Percentiles rank a stretch among this genome's conserved stretches.
These are phyloP conservation scores for Chrysoporthe puriensis DNA, from an alignment of 2,329 filamentous ascomycete genomes.

Conservation along the genomic window DNA sequence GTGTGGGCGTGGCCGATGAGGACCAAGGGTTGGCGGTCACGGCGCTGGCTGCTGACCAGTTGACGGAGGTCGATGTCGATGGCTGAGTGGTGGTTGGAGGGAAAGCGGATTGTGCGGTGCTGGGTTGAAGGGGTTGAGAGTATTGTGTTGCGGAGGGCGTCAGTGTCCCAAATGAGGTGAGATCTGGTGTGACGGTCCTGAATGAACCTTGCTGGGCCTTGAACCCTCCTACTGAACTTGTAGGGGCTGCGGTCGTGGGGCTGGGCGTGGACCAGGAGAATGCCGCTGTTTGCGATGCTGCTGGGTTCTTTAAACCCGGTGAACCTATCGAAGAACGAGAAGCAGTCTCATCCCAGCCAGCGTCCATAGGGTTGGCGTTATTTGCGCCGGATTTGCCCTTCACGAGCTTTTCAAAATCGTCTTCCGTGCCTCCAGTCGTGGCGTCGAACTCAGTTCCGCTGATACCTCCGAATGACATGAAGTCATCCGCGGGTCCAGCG, in stretches of 20 bases:
- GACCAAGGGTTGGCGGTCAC: slow-evolving; percentile 54
- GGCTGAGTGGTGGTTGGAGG: slow-evolving; percentile 32
- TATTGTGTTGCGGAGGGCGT: slow-evolving; percentile 65
- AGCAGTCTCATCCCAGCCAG: slow-evolving; percentile 54
- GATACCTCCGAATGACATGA: slow-evolving; percentile 71
- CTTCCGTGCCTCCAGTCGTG: slow-evolving; percentile 58
- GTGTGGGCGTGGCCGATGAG: slow-evolving; percentile 41
- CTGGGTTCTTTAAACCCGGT: slow-evolving; percentile 38
- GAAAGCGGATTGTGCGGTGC: slow-evolving; percentile 33
- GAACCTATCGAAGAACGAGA: slow-evolving; percentile 40
- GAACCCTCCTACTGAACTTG: slow-evolving; percentile 39
- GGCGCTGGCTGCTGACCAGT: slow-evolving; percentile 52
- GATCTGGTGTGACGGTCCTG: slow-evolving; percentile 63
- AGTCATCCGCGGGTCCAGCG: slow-evolving; percentile 62
- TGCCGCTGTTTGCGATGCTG: slow-evolving; percentile 43
- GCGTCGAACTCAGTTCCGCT: slow-evolving; percentile 62
- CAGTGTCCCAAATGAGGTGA: slow-evolving; percentile 58
- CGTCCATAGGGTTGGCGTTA: slow-evolving; percentile 46
- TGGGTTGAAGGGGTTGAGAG: slow-evolving; percentile 61
- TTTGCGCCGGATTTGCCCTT: slow-evolving; percentile 65
- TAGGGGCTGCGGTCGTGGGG: slow-evolving; percentile 41
- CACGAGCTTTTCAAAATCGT: slow-evolving; percentile 88
- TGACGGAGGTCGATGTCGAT: slow-evolving; percentile 45
- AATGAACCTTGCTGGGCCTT: slow-evolving; percentile 49
- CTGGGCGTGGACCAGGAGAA: slow-evolving; percentile 69